Evolutionary conservation across 1,284 basidiomycete species (phyloP), one percentile per base, ranked within the genome.

Genomic region (Vanrija sp.): DNA sequence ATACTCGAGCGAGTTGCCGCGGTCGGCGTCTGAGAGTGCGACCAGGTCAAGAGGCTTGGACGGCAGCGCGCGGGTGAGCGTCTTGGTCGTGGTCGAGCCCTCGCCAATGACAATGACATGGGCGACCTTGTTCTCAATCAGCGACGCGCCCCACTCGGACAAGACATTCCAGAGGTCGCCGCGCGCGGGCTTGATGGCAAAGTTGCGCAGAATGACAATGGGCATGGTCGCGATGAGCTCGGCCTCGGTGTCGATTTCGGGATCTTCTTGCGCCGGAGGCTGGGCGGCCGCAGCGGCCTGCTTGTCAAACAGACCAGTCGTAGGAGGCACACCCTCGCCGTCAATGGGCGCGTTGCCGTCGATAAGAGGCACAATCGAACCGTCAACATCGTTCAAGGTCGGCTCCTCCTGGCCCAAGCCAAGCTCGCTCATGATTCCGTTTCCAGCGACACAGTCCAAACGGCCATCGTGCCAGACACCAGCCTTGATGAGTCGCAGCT

Each of bases 31-130:
- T 14, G 84, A 84, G 12, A 97, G 77, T 6, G 84, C 80, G 51
- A 96, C 84, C 3, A 82, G 77, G 63, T 86, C 85, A 42, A 97
- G 80, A 1, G 95, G 89, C 68, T 88, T 91, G 9, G 88, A 85
- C 0, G 90, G 89, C 6, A 98, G 79, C 4, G 91, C 94, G 86
- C 86, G 87, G 0, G 89, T 85, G 9, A 98, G 77, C 22, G 83
- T 81, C 72, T 94, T 97, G 1, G 84, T 81, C 49, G 92, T 88
- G 61, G 93, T 90, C 22, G 88, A 83, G 63, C 93, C 93, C 69
- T 98, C 91, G 62, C 88, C 89, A 35, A 94, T 80, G 42, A 98
- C 85, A 45, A 98, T 80, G 39, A 97, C 92, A 72, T 98, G 95
- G 0, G 95, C 95, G 51, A 91, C 79, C 84, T 84, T 81, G 66